phyloP scores from a whole-genome alignment of 148 eudicot genomes.

The Fagopyrum homotropicum region DNA sequence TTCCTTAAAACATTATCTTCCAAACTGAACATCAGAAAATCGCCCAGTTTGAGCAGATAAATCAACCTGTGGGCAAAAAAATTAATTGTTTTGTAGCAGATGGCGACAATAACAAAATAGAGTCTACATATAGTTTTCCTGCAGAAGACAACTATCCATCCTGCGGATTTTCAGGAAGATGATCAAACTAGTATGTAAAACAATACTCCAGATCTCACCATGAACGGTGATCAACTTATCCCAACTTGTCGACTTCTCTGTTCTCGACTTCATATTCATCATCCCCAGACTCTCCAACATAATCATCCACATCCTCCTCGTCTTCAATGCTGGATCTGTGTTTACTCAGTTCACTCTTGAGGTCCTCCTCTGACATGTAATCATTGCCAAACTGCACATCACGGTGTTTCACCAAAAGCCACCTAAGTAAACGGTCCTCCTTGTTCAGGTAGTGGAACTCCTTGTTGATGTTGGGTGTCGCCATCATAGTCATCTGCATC shows the following conservation, averaged over 20 bases:
- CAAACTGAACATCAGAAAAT: no score
- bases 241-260: slow-evolving; percentile 3
- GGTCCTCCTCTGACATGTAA: slow-evolving; percentile 25
- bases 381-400: slow-evolving; percentile 37
- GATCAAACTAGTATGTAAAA: neutral
- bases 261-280: slow-evolving; percentile 25
- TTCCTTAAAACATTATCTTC: no score
- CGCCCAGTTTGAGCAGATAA: no score
- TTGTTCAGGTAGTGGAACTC: slow-evolving; percentile 89
- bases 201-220: neutral
- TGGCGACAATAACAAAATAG: neutral
- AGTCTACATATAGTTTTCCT: neutral
- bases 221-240: neutral
- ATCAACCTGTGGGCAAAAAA: no score
- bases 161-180: neutral
- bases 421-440: slow-evolving; percentile 85
- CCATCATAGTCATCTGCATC: slow-evolving; percentile 95
- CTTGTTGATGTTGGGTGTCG: slow-evolving; percentile 74
- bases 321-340: slow-evolving; percentile 22
- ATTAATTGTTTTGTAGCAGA: neutral
- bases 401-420: slow-evolving; percentile 84
- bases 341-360: slow-evolving; percentile 21
- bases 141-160: neutral
- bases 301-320: slow-evolving; percentile 33
- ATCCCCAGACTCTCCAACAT: slow-evolving; percentile 34